Evolutionary conservation across 495 filamentous ascomycete species (phyloP).

Genomic region (Hypoxylon intermedium): DNA sequence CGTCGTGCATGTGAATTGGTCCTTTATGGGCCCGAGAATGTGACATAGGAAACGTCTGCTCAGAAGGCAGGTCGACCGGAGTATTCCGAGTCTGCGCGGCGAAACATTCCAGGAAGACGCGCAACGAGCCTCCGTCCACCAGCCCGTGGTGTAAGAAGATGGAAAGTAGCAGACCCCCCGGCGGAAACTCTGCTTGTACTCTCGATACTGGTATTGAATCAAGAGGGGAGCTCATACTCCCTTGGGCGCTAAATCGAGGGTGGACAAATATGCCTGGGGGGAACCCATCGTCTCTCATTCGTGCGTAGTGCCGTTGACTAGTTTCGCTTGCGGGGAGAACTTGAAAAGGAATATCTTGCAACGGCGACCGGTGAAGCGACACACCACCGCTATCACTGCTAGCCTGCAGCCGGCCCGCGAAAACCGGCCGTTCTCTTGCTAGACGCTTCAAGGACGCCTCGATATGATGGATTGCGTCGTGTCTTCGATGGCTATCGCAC

Average conservation of each 20-base stretch:
- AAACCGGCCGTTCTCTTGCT: constrained; percentile 39
- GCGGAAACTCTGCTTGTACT: constrained; percentile 41
- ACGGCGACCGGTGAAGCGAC: constrained; percentile 36
- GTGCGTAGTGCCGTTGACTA: constrained; percentile 35
- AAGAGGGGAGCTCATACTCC: constrained; percentile 23
- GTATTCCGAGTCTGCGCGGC: constrained; percentile 37
- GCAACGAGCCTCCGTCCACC: constrained; percentile 52
- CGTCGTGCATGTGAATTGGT: constrained; percentile 25
- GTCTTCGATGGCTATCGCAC: constrained; percentile 34
- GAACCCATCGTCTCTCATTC: constrained; percentile 39
- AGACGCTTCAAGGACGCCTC: constrained; percentile 36
- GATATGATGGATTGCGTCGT: constrained; percentile 38
- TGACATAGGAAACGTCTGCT: constrained; percentile 36
- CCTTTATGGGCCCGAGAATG: constrained; percentile 24
- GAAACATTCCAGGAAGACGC: constrained; percentile 61
- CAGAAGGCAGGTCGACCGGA: constrained; percentile 25
- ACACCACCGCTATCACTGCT: constrained; percentile 34
- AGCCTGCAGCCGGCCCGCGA: constrained; percentile 44
- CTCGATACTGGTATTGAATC: constrained; percentile 42
- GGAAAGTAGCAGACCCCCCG: constrained; percentile 45
- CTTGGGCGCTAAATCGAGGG: constrained; percentile 29
- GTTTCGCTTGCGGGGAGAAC: constrained; percentile 25
- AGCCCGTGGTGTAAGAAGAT: constrained; percentile 47
- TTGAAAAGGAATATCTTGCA: constrained; percentile 41
- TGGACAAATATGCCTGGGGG: constrained; percentile 41